Percentiles rank a stretch among this genome's conserved stretches.
Conservation (phyloP, 306 rosid genomes). For the Coriaria nepalensis region DNA sequence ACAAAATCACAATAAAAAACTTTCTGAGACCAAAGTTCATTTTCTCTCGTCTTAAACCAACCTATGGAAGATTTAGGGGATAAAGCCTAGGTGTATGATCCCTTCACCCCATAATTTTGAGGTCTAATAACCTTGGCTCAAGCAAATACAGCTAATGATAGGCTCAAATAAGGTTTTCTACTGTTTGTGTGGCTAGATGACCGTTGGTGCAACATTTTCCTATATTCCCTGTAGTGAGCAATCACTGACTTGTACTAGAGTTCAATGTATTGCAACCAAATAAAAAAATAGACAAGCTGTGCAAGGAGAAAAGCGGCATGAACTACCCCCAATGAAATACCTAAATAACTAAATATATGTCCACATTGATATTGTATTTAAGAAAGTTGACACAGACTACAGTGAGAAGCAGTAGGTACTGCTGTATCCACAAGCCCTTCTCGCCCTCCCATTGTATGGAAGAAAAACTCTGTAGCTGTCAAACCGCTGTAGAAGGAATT, state of each 20-base stretch:
- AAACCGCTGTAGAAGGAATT: conserved; percentile 89
- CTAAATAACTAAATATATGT: background rate
- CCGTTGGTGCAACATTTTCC: too few species aligned
- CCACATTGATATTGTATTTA: background rate
- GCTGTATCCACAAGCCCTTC: conserved; percentile 98
- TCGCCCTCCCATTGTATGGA: conserved; percentile 96
- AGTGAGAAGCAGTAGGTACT: conserved; percentile 20
- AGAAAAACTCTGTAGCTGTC: conserved; percentile 90
- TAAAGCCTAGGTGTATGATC: too few species aligned
- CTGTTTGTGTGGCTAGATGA: too few species aligned
- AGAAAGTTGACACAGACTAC: background rate
- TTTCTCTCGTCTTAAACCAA: background rate
- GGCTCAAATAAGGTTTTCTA: too few species aligned
- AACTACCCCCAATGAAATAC: too few species aligned
- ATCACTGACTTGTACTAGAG: too few species aligned
- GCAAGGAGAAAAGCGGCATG: background rate
- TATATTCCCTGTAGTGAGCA: too few species aligned
- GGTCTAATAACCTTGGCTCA: too few species aligned
- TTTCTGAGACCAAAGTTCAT: conserved; percentile 6
- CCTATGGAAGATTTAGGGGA: too few species aligned
- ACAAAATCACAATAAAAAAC: conserved; percentile 9
- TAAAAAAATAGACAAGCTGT: background rate
- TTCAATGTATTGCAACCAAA: too few species aligned
- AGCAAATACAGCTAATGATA: too few species aligned
- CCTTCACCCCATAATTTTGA: too few species aligned